These are phyloP conservation scores for Noccaea bulbosa DNA, from an alignment of 345 rosid species.

Conservation along the genomic window DNA sequence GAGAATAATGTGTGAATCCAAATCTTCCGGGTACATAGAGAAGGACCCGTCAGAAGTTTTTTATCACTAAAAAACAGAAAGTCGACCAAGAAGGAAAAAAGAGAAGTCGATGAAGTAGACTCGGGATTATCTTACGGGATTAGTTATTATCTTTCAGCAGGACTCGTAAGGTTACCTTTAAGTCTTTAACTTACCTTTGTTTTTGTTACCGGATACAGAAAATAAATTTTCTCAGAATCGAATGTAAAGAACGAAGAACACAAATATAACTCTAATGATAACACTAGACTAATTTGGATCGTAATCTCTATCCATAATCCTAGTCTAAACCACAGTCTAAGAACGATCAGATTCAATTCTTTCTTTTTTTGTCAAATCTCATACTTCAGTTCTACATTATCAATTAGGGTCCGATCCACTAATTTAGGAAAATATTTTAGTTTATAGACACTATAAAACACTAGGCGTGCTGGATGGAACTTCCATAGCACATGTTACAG, in stretches of 20 bases:
- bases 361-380: no score
- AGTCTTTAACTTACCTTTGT: no score
- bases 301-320: background rate
- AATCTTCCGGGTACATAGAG: background rate
- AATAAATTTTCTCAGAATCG: no score
- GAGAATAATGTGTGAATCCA: constrained; percentile 1
- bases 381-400: background rate
- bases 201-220: no score
- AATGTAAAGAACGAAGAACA: no score
- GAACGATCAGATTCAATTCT: no score
- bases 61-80: background rate
- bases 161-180: no score
- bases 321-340: background rate
- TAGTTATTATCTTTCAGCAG: background rate
- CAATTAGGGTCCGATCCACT: constrained; percentile 1
- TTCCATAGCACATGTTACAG: background rate
- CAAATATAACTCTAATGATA: background rate
- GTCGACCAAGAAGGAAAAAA: background rate
- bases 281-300: background rate
- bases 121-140: no score
- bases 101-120: background rate
- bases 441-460: constrained; percentile 11
- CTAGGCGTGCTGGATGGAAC: background rate
- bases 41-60: background rate
- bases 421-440: constrained; percentile 8